Percentiles rank a stretch among this genome's conserved stretches.
Evolutionary conservation across 352 stramenopile genomes (phyloP).

Genomic region (Phytophthora meadii): DNA sequence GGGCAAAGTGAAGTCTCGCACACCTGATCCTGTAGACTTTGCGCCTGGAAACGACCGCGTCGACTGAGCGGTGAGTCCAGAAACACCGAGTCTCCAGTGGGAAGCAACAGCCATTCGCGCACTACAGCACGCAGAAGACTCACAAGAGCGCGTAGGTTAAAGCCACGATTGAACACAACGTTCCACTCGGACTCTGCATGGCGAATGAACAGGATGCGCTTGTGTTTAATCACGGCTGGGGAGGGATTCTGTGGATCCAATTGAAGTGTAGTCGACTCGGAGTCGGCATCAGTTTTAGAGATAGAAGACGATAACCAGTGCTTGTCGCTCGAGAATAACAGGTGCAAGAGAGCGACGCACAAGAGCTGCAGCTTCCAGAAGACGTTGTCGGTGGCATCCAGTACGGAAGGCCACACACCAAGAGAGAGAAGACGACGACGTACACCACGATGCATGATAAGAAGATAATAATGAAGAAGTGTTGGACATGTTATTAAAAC

Average conservation of each 20-base stretch:
- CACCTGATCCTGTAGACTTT: conserved; percentile 59
- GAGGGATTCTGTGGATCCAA: conserved; percentile 2
- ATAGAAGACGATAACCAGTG: conserved; percentile 34
- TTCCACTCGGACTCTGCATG: conserved; percentile 92
- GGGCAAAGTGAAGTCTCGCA: conserved; percentile 27
- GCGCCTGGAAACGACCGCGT: conserved; percentile 62
- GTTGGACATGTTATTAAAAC: no score
- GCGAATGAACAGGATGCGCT: conserved; percentile 86
- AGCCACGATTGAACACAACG: conserved; percentile 86
- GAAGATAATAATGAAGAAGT: background rate
- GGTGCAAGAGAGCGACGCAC: conserved; percentile 59
- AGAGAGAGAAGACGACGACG: conserved; percentile 20
- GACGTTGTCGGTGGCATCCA: conserved; percentile 52
- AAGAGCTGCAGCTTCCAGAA: conserved; percentile 77
- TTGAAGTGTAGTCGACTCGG: conserved; percentile 3
- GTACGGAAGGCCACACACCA: conserved; percentile 35
- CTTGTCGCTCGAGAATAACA: conserved; percentile 82
- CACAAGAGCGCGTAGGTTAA: conserved; percentile 50
- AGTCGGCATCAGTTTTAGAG: background rate
- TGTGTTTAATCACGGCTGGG: conserved; percentile 33
- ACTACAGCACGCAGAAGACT: conserved; percentile 60
- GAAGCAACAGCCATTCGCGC: conserved; percentile 74
- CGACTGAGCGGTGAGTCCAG: conserved; percentile 85
- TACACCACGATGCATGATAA: conserved; percentile 26
- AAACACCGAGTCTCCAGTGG: conserved; percentile 79